These are phyloP conservation scores for Aspergillus sparsus DNA, from an alignment of 495 filamentous ascomycete genomes.

Conservation along the genomic window DNA sequence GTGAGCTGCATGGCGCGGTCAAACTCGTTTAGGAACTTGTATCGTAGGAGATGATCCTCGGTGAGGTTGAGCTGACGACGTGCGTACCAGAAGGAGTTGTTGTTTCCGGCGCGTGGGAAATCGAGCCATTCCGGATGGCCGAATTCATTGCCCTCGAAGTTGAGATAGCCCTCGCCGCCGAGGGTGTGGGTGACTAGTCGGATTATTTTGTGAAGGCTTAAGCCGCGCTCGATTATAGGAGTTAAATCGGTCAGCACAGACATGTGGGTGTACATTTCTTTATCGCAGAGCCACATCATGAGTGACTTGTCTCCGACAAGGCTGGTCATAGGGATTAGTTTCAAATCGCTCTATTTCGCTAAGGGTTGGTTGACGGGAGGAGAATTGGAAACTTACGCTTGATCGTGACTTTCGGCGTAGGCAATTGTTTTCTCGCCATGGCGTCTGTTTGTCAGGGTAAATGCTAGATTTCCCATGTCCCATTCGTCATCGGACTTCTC, in stretches of 20 bases:
- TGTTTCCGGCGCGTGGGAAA: conserved; percentile 92
- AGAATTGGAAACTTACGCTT: conserved; percentile 70
- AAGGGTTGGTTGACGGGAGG: neutral
- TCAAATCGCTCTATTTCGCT: conserved; percentile 24
- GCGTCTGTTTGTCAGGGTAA: conserved; percentile 86
- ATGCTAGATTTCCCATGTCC: conserved; percentile 84
- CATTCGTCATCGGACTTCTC: conserved; percentile 89
- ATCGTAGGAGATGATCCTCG: conserved; percentile 82
- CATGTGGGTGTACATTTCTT: conserved; percentile 98
- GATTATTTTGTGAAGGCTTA: conserved; percentile 96
- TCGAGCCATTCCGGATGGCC: conserved; percentile 99
- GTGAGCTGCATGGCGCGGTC: conserved; percentile 86
- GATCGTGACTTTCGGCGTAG: conserved; percentile 95
- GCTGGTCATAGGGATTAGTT: conserved; percentile 47
- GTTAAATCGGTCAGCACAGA: conserved; percentile 80
- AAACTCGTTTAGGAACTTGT: conserved; percentile 92
- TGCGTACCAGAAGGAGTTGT: conserved; percentile 96
- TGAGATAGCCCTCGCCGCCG: conserved; percentile 97
- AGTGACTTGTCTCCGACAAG: conserved; percentile 95
- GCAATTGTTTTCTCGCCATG: conserved; percentile 99
- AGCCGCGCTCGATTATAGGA: conserved; percentile 85
- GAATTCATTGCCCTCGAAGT: conserved; percentile 99
- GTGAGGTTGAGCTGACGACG: conserved; percentile 92
- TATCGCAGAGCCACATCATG: conserved; percentile 98
- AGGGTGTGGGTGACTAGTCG: conserved; percentile 88